These are phyloP conservation scores for Diplodia corticola DNA, from an alignment of 2,329 filamentous ascomycete species.

Conservation along the genomic window DNA sequence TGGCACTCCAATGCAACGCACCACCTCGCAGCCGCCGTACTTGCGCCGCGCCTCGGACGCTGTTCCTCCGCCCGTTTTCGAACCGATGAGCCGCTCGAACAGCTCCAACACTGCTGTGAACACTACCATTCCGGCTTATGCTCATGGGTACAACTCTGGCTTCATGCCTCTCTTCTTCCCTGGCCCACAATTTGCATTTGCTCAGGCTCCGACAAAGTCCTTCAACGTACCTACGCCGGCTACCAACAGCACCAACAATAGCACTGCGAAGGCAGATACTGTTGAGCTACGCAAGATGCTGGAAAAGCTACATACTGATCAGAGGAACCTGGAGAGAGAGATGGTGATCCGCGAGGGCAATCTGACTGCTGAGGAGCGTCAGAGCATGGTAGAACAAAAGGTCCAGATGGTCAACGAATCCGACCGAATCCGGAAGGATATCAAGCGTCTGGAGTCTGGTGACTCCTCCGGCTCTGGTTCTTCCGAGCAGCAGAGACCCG, in stretches of 20 bases:
- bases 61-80: background rate
- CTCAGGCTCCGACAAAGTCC: background rate
- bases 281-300: slow-evolving; percentile 35
- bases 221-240: slow-evolving; percentile 20
- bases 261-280: slow-evolving; percentile 29
- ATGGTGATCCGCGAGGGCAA: slow-evolving; percentile 14
- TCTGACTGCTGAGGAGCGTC: slow-evolving; percentile 31
- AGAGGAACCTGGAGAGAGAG: slow-evolving; percentile 35
- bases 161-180: slow-evolving; percentile 10
- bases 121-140: slow-evolving; percentile 1
- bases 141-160: background rate
- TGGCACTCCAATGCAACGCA: background rate
- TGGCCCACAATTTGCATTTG: background rate
- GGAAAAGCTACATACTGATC: slow-evolving; percentile 40
- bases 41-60: slow-evolving; percentile 8
- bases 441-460: slow-evolving; percentile 29
- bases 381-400: slow-evolving; percentile 39
- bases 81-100: slow-evolving; percentile 17
- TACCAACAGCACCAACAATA: background rate
- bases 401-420: slow-evolving; percentile 38
- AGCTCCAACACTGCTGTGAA: slow-evolving; percentile 18
- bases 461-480: background rate
- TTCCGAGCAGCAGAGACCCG: background rate
- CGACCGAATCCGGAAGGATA: slow-evolving; percentile 38
- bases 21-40: slow-evolving; percentile 7